Evolutionary conservation across 2,329 filamentous ascomycete species (phyloP).

Genomic region (Penicillium sp.): DNA sequence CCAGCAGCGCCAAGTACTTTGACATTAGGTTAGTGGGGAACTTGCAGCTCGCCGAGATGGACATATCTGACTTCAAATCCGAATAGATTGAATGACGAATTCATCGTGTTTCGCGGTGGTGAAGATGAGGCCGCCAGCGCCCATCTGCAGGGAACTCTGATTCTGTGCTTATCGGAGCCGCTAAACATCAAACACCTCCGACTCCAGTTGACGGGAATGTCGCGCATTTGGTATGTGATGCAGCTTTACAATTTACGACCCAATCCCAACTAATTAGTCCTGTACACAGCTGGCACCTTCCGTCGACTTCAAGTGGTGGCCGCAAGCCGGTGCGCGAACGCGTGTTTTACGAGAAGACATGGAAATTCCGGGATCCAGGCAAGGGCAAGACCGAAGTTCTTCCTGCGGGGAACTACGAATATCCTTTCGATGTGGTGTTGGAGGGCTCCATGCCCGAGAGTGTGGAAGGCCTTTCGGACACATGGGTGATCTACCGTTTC

Average conservation of each 20-base stretch:
- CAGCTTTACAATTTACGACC: neutral
- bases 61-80: conserved; percentile 17
- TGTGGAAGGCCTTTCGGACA: conserved; percentile 81
- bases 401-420: conserved; percentile 75
- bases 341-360: conserved; percentile 64
- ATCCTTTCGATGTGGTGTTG: conserved; percentile 72
- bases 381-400: conserved; percentile 54
- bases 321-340: conserved; percentile 42
- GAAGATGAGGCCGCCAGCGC: conserved; percentile 74
- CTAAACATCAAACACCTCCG: conserved; percentile 70
- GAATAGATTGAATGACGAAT: conserved; percentile 68
- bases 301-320: conserved; percentile 36
- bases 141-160: conserved; percentile 67
- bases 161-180: conserved; percentile 66
- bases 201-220: conserved; percentile 65
- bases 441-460: conserved; percentile 71
- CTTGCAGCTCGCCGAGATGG: conserved; percentile 1
- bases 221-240: conserved; percentile 61
- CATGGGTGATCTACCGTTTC: conserved; percentile 82
- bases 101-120: conserved; percentile 71
- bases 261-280: neutral
- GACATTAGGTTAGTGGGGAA: conserved; percentile 44
- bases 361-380: conserved; percentile 61
- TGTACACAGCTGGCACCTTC: conserved; percentile 33
- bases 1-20: conserved; percentile 48